These are phyloP conservation scores for Sutorius eximius DNA, from an alignment of 1,284 basidiomycete genomes.

Conservation along the genomic window DNA sequence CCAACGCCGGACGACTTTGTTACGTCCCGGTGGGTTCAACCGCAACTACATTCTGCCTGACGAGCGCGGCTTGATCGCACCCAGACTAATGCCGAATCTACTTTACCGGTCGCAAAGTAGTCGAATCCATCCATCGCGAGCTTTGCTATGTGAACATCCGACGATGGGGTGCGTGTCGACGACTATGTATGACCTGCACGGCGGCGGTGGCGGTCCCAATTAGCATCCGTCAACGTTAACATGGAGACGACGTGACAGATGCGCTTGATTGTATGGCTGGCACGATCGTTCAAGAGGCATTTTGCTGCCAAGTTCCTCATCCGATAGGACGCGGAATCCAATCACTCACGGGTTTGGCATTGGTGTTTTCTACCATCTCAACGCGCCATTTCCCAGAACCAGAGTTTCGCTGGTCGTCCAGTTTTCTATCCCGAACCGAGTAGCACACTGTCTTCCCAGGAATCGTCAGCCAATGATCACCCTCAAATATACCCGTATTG, in stretches of 20 bases:
- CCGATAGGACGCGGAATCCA: background rate
- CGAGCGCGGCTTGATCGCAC: background rate
- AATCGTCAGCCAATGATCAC: slow-evolving; percentile 2
- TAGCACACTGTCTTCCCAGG: background rate
- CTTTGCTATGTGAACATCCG: background rate
- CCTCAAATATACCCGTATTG: background rate
- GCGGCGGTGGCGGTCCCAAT: slow-evolving; percentile 5
- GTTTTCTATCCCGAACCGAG: slow-evolving; percentile 11
- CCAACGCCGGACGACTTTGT: background rate
- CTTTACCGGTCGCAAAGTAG: background rate
- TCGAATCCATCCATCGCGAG: background rate
- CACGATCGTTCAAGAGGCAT: background rate
- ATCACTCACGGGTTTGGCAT: background rate
- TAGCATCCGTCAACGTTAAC: slow-evolving; percentile 4
- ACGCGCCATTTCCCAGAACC: slow-evolving; percentile 6
- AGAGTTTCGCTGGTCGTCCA: background rate
- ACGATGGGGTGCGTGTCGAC: background rate
- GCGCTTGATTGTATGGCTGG: background rate
- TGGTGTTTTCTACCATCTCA: slow-evolving; percentile 1
- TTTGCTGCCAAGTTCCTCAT: background rate
- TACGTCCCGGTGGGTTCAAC: background rate
- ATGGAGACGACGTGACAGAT: slow-evolving; percentile 11
- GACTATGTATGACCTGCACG: background rate
- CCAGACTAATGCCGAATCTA: slow-evolving; percentile 6
- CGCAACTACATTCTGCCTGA: background rate